Evolutionary conservation across 768 basidiomycete species (phyloP).

Genomic region (Cystofilobasidium macerans): DNA sequence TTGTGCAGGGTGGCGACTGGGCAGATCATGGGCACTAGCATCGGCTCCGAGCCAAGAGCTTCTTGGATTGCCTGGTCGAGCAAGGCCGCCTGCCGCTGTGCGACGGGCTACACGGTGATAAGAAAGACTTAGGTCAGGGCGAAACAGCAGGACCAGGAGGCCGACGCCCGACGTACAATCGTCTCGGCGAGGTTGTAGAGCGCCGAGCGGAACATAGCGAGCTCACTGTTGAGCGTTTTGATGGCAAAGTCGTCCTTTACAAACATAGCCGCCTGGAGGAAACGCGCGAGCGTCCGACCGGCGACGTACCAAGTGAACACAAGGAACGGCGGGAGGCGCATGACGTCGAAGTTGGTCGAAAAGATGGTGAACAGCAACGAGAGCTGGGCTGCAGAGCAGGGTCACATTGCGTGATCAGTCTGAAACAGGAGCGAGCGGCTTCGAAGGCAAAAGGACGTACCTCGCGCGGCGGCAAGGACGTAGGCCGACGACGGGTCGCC

Average conservation of each 20-base stretch:
- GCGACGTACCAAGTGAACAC: conserved; percentile 18
- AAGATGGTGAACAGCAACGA: conserved; percentile 9
- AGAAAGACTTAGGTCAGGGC: background rate
- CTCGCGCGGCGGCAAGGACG: conserved; percentile 22
- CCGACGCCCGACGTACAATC: background rate
- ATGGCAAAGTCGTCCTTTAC: conserved; percentile 4
- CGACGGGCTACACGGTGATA: conserved; percentile 11
- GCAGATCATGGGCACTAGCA: background rate
- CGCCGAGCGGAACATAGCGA: conserved; percentile 14
- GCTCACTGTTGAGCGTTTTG: conserved; percentile 3
- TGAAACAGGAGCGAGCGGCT: background rate
- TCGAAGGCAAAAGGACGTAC: background rate
- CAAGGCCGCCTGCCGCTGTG: conserved; percentile 19
- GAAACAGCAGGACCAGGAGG: background rate
- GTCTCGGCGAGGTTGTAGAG: background rate
- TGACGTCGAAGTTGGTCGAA: conserved; percentile 22
- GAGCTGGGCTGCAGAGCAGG: conserved; percentile 2
- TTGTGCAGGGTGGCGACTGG: background rate
- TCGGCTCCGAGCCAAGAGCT: background rate
- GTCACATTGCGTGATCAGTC: background rate
- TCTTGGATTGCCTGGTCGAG: conserved; percentile 20
- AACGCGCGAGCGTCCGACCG: conserved; percentile 16
- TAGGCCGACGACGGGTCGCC: conserved; percentile 5
- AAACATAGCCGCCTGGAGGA: conserved; percentile 19
- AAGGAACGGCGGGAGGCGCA: conserved; percentile 13